Base-by-base conservation (phyloP, 805 yeast genomes). In the Torulaspora delbrueckii region DNA sequence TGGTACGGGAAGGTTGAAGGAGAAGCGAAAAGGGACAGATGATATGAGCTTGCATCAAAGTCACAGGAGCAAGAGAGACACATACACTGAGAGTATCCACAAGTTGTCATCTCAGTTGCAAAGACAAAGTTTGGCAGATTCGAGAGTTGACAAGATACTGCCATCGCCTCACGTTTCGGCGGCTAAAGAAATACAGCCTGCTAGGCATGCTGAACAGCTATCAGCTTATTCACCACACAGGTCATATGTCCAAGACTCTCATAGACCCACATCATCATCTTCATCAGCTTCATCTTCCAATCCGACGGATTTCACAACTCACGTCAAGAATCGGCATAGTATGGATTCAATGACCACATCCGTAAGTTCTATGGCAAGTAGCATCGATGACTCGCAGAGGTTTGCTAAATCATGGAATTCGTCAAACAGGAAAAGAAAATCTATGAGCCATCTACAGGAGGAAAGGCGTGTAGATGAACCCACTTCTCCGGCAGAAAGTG, bases 331-430 rank as follows among this genome's bases (percentile, higher is more conserved):
- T 28, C 54, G 56, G 10, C 50, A 55, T 25, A 63, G 67, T 41
- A 40, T 56, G 25, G 68, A 64, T 23, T 62, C 68, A 4, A 59
- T 62, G 59, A 48, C 60, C 4, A 64, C 68, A 1, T 63, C 67
- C 1, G 62, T 64, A 5, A 58, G 63, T 25, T 63, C 68, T 6
- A 53, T 60, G 53, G 65, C 59, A 3, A 57, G 59, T 32, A 60
- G 59, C 47, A 62, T 64, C 16, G 65, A 58, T 41, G 68, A 64
- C 18, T 60, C 61, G 1, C 63, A 62, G 42, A 54, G 66, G 25
- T 62, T 62, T 51, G 66, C 63, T 4, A 62, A 63, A 45, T 64
- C 68, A 5, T 64, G 68, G 68, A 64, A 64, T 40, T 63, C 66
- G 3, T 52, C 58, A 7, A 59, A 61, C 43, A 58, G 67, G 47